A percentile compares a stretch with the other conserved stretches of the same genome.
Evolutionary conservation across 352 stramenopile genomes (phyloP).

Genomic region (Peronospora destructor): DNA sequence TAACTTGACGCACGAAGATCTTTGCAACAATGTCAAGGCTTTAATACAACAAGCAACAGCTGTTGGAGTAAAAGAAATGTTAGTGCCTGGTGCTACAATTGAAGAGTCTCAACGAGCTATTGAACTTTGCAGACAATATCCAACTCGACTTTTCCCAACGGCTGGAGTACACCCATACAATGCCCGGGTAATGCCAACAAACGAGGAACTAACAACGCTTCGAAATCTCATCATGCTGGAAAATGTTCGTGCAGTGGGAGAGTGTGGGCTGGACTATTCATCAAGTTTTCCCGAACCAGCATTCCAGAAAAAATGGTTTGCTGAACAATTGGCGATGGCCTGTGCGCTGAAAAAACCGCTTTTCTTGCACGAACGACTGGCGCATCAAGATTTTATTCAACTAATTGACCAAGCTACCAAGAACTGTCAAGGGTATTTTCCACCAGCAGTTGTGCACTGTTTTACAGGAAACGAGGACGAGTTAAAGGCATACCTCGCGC

Average conservation of each 20-base stretch:
- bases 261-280: conserved; percentile 80
- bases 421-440: conserved; percentile 35
- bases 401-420: conserved; percentile 51
- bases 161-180: conserved; percentile 77
- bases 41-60: conserved; percentile 35
- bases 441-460: conserved; percentile 82
- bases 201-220: conserved; percentile 33
- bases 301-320: conserved; percentile 63
- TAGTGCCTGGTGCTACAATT: conserved; percentile 66
- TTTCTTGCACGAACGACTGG: conserved; percentile 79
- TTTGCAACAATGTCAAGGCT: conserved; percentile 30
- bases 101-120: conserved; percentile 56
- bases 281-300: conserved; percentile 40
- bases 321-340: conserved; percentile 52
- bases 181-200: conserved; percentile 33
- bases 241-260: conserved; percentile 48
- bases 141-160: conserved; percentile 57
- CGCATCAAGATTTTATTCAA: conserved; percentile 64
- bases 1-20: conserved; percentile 72
- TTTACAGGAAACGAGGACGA: conserved; percentile 82
- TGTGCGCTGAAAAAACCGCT: conserved; percentile 63
- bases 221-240: conserved; percentile 27
- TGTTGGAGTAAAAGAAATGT: conserved; percentile 57
- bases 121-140: conserved; percentile 42
- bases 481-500: conserved; percentile 60